Base-by-base conservation (phyloP, 1,284 basidiomycete species). In the Athelia sp. region DNA sequence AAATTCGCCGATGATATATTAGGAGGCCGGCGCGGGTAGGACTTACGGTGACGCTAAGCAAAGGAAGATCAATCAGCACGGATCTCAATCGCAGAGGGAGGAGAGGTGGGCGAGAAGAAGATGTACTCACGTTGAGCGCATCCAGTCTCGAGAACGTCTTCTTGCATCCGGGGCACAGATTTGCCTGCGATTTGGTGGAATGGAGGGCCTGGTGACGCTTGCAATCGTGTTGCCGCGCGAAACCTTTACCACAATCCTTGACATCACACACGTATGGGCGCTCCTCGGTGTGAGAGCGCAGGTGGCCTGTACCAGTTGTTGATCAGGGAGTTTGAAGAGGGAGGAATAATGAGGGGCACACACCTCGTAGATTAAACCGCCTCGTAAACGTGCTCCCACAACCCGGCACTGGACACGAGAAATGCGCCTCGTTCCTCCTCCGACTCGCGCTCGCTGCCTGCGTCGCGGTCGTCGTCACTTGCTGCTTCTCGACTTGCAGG, bases 271-370 rank as follows among this genome's bases (percentile, higher is more conserved):
- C 82, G 69, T 93, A 98, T 31, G 94, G 94, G 51, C 93, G 76
- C 68, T 97, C 93, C 65, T 96, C 93, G 22, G 93, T 96, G 66
- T 98, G 94, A n/a, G 93, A 96, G 58, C 94, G 83, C 57, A 98
- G 68, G 72, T 98, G 95, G 46, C 95, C 94, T 84, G 73, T 65
- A 51, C 73, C 52, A 53, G 29, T 50, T 26, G 44, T 46, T n/a
- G n/a, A n/a, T n/a, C n/a, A n/a, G 22, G n/a, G n/a, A n/a, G n/a
- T n/a, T n/a, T n/a, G n/a, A n/a, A n/a, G n/a, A n/a, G n/a, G n/a
- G n/a, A n/a, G n/a, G n/a, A n/a, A n/a, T n/a, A n/a, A n/a, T n/a
- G n/a, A n/a, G n/a, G n/a, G n/a, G 49, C 48, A 68, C 75, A 49
- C 56, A 89, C 90, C 90, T 80, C 79, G 72, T 47, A 91, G 68